Conservation (phyloP, 2,329 filamentous ascomycete genomes). For the Coleophoma eucalyptorum region DNA sequence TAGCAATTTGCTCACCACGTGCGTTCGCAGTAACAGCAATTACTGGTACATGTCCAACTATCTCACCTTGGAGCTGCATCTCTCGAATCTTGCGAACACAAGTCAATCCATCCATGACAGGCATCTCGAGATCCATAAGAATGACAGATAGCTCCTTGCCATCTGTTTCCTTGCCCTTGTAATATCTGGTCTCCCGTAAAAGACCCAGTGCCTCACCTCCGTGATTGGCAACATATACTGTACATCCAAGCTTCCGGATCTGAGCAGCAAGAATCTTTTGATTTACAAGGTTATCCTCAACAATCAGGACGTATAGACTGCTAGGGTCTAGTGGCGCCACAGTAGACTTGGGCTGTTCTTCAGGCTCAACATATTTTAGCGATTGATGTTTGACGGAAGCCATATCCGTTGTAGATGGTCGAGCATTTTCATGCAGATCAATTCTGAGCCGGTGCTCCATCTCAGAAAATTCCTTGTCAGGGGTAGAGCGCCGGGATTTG, state of each 20-base stretch:
- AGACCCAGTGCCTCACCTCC: slow-evolving; percentile 74
- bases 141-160: slow-evolving; percentile 62
- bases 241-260: slow-evolving; percentile 53
- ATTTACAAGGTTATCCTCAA: slow-evolving; percentile 81
- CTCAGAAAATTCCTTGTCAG: slow-evolving; percentile 34
- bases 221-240: slow-evolving; percentile 59
- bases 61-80: slow-evolving; percentile 54
- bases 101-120: slow-evolving; percentile 75
- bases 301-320: slow-evolving; percentile 70
- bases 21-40: slow-evolving; percentile 77
- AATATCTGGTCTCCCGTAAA: slow-evolving; percentile 51
- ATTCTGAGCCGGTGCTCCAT: slow-evolving; percentile 56
- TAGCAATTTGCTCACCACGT: slow-evolving; percentile 66
- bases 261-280: slow-evolving; percentile 69
- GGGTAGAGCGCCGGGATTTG: slow-evolving; percentile 12
- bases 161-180: slow-evolving; percentile 89
- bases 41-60: slow-evolving; percentile 65
- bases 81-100: slow-evolving; percentile 67
- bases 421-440: slow-evolving; percentile 46
- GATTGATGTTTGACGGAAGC: not conserved
- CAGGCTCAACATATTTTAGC: not conserved
- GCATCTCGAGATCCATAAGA: slow-evolving; percentile 80
- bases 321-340: slow-evolving; percentile 30
- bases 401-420: slow-evolving; percentile 8
- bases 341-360: too few species aligned